These are phyloP conservation scores for Termitomyces sp. DNA, from an alignment of 768 basidiomycete genomes.

Conservation along the genomic window DNA sequence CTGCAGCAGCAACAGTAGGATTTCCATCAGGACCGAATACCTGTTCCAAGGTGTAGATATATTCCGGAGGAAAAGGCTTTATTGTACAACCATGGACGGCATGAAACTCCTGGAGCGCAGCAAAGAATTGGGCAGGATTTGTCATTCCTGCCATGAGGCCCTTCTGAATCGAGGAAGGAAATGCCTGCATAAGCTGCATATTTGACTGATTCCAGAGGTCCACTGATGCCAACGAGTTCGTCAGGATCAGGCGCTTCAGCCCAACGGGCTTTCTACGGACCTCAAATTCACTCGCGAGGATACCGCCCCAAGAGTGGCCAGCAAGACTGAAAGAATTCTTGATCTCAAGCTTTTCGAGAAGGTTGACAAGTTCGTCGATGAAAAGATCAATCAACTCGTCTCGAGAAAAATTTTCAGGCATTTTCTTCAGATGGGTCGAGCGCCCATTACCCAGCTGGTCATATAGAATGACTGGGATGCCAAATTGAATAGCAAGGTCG, in stretches of 20 bases:
- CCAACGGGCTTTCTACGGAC: slow-evolving; percentile 12
- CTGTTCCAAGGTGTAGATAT: slow-evolving; percentile 1
- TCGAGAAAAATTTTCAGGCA: not conserved
- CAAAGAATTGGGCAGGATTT: slow-evolving; percentile 15
- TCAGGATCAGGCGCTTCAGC: too few relatives aligned
- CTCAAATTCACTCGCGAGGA: slow-evolving; percentile 43
- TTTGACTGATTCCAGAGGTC: slow-evolving; percentile 25
- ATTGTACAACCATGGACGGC: slow-evolving; percentile 24
- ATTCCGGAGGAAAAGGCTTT: slow-evolving; percentile 22
- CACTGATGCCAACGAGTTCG: slow-evolving; percentile 18
- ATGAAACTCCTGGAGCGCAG: slow-evolving; percentile 24
- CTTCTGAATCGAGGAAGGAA: slow-evolving; percentile 19
- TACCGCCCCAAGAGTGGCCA: slow-evolving; percentile 58
- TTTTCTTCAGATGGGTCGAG: not conserved
- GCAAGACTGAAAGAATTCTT: slow-evolving; percentile 38
- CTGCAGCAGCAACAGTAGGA: slow-evolving; percentile 22
- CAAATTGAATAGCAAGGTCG: not conserved
- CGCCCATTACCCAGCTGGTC: not conserved
- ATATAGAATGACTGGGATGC: not conserved
- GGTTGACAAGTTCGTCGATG: slow-evolving; percentile 50
- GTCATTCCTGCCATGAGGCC: slow-evolving; percentile 19
- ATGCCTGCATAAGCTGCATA: slow-evolving; percentile 19
- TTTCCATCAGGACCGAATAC: slow-evolving; percentile 26
- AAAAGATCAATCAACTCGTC: slow-evolving; percentile 38
- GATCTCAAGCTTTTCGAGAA: slow-evolving; percentile 42